Percentiles rank a stretch among this genome's conserved stretches.
These are phyloP conservation scores for Candida peoriensis DNA, from an alignment of 805 yeast genomes.

Conservation along the genomic window DNA sequence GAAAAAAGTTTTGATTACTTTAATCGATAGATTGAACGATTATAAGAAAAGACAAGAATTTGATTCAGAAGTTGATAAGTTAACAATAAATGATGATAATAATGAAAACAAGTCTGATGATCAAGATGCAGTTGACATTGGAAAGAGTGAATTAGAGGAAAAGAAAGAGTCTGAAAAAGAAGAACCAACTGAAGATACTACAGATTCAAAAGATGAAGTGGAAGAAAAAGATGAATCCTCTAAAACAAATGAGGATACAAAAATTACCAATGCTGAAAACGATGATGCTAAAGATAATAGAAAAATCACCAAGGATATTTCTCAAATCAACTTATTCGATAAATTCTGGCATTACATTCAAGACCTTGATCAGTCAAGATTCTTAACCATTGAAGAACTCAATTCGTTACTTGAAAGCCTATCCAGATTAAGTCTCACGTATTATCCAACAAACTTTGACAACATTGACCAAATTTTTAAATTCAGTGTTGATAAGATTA, in stretches of 20 bases:
- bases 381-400: slow-evolving; percentile 61
- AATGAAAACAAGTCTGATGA: neutral
- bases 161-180: slow-evolving; percentile 11
- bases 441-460: slow-evolving; percentile 56
- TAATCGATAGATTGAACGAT: slow-evolving; percentile 66
- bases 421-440: slow-evolving; percentile 56
- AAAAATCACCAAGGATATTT: neutral
- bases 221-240: slow-evolving; percentile 9
- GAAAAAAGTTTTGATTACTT: slow-evolving; percentile 58
- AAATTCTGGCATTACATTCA: slow-evolving; percentile 63
- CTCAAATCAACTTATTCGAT: slow-evolving; percentile 44
- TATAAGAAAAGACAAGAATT: slow-evolving; percentile 39
- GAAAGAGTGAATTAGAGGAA: slow-evolving; percentile 5
- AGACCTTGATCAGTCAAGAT: slow-evolving; percentile 49
- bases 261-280: neutral
- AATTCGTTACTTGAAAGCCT: slow-evolving; percentile 62
- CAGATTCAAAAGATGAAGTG: slow-evolving; percentile 7
- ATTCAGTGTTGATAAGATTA: slow-evolving; percentile 40
- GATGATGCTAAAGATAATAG: slow-evolving; percentile 4
- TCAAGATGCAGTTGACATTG: slow-evolving; percentile 8
- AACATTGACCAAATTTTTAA: slow-evolving; percentile 59
- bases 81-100: slow-evolving; percentile 16
- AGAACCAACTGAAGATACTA: slow-evolving; percentile 8
- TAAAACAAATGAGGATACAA: slow-evolving; percentile 9
- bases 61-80: slow-evolving; percentile 18